These are phyloP conservation scores for Amanita fuliginea DNA, from an alignment of 768 basidiomycete genomes.

Conservation along the genomic window DNA sequence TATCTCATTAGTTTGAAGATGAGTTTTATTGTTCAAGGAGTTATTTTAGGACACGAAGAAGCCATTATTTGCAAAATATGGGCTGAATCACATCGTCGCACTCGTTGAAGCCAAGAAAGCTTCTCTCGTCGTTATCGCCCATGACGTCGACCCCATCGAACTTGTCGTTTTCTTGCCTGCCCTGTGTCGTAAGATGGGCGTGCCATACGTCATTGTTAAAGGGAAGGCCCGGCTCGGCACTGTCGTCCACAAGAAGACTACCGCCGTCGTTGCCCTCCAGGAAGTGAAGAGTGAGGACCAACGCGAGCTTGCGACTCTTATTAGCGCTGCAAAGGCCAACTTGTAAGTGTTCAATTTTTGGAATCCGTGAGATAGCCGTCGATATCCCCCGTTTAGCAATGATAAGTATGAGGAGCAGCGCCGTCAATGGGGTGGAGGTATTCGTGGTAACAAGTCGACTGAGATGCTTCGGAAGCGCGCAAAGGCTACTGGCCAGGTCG, in stretches of 20 bases:
- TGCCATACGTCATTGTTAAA: conserved; percentile 97
- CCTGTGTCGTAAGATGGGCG: conserved; percentile 98
- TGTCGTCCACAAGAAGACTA: conserved; percentile 98
- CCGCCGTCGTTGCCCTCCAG: conserved; percentile 82
- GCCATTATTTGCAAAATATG: conserved; percentile 91
- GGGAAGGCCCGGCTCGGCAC: conserved; percentile 97
- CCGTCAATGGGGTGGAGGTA: conserved; percentile 91
- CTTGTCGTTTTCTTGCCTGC: conserved; percentile 98
- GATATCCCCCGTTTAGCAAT: conserved; percentile 32
- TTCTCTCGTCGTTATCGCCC: conserved; percentile 87
- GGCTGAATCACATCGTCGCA: conserved; percentile 93
- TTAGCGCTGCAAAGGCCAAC: conserved; percentile 94
- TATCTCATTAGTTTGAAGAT: background rate
- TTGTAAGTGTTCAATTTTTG: conserved; percentile 49
- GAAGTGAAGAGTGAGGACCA: conserved; percentile 94
- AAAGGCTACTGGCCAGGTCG: conserved; percentile 72
- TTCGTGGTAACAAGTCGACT: conserved; percentile 90
- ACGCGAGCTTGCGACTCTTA: conserved; percentile 84
- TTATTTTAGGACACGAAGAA: conserved; percentile 71
- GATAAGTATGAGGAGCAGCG: conserved; percentile 92
- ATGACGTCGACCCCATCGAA: conserved; percentile 99
- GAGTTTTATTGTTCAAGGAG: background rate
- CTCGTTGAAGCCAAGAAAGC: conserved; percentile 98
- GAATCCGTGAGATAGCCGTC: conserved; percentile 3
- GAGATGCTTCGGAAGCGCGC: conserved; percentile 92